These are phyloP conservation scores for Aspergillus luchuensis DNA, from an alignment of 2,329 filamentous ascomycete genomes.

Conservation along the genomic window DNA sequence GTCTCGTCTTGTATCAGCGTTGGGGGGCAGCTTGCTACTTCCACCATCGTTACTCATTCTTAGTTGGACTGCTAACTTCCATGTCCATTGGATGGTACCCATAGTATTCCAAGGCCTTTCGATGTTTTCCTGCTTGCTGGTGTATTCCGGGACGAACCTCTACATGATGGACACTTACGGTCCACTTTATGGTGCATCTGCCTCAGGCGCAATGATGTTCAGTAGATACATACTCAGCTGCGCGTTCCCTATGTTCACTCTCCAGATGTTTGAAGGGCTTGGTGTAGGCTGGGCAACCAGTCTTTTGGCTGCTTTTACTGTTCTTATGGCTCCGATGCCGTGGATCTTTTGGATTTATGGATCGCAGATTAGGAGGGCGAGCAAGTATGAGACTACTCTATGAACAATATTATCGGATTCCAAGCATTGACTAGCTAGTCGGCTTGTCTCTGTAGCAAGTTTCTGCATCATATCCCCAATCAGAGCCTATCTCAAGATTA, in stretches of 20 bases:
- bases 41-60: background rate
- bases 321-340: background rate
- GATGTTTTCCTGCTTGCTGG: background rate
- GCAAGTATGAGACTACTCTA: no score
- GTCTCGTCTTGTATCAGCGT: background rate
- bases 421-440: no score
- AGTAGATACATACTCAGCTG: background rate
- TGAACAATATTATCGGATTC: no score
- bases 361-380: background rate
- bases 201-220: background rate
- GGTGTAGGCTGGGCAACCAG: background rate
- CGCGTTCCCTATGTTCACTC: background rate
- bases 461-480: no score
- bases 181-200: background rate
- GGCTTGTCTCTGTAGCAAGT: no score
- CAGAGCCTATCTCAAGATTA: no score
- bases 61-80: background rate
- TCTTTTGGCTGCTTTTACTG: background rate
- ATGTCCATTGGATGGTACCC: background rate
- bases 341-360: background rate
- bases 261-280: background rate
- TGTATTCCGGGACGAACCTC: background rate
- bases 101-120: background rate
- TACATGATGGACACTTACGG: background rate
- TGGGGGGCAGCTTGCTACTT: background rate